Percentiles rank a stretch among this genome's conserved stretches.
These are phyloP conservation scores for Stemphylium lycopersici DNA, from an alignment of 2,329 filamentous ascomycete genomes.

Conservation along the genomic window DNA sequence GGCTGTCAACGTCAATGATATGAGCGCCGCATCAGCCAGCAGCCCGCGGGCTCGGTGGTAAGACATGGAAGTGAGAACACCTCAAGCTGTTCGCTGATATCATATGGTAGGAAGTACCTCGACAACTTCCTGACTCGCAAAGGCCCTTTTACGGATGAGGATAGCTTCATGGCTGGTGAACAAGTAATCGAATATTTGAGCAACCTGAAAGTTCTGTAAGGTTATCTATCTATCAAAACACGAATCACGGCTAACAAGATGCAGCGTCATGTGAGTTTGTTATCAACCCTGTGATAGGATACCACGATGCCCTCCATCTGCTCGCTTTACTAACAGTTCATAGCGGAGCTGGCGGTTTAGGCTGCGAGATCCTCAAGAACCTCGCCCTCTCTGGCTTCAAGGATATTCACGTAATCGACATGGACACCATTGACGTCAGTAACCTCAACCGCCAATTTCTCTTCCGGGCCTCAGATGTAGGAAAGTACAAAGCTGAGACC, in stretches of 20 bases:
- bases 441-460: slow-evolving; percentile 98
- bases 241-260: slow-evolving; percentile 22
- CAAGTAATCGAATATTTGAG: slow-evolving; percentile 52
- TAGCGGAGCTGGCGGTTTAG: slow-evolving; percentile 90
- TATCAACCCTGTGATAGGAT: not conserved
- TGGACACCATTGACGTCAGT: slow-evolving; percentile 99
- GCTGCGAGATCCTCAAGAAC: slow-evolving; percentile 96
- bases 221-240: slow-evolving; percentile 9
- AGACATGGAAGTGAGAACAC: not conserved
- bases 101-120: slow-evolving; percentile 73
- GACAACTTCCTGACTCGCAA: slow-evolving; percentile 76
- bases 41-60: slow-evolving; percentile 55
- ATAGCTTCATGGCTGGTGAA: slow-evolving; percentile 57
- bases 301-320: not conserved
- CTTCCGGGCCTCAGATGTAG: slow-evolving; percentile 89
- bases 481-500: slow-evolving; percentile 90
- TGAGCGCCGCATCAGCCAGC: slow-evolving; percentile 20
- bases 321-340: slow-evolving; percentile 49
- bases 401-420: slow-evolving; percentile 98
- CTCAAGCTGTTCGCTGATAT: slow-evolving; percentile 24
- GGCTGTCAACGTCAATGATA: slow-evolving; percentile 25
- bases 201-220: slow-evolving; percentile 67
- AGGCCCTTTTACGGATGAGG: slow-evolving; percentile 80
- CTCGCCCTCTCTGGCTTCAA: slow-evolving; percentile 94
- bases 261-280: slow-evolving; percentile 49